Conservation (phyloP, 257 asterid species). For the Prunella vulgaris region DNA sequence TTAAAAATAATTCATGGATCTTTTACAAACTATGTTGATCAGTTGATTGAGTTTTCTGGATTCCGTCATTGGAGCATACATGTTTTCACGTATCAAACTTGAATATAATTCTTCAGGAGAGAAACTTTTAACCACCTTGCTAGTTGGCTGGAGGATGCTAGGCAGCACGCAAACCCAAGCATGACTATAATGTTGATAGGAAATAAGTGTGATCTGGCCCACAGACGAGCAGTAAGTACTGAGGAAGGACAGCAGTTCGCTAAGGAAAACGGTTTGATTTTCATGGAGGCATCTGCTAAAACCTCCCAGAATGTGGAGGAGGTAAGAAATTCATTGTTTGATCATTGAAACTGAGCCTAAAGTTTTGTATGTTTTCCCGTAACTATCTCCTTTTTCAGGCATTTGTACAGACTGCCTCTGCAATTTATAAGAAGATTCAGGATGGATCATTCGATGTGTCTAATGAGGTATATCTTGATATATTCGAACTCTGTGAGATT, state of each 20-base stretch:
- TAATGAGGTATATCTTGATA: conserved; percentile 48
- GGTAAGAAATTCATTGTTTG: conserved; percentile 32
- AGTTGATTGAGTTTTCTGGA: not conserved
- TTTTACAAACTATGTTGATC: not conserved
- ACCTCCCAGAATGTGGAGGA: conserved; percentile 87
- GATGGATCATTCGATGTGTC: conserved; percentile 78
- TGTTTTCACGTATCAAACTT: too few relatives aligned
- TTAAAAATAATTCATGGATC: too few relatives aligned
- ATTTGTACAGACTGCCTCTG: conserved; percentile 64
- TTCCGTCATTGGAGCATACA: not conserved
- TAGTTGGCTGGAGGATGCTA: conserved; percentile 90
- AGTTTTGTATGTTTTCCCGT: not conserved
- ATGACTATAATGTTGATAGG: conserved; percentile 86
- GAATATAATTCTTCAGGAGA: conserved; percentile 48
- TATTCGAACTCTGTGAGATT: too few relatives aligned
- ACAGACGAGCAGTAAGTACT: conserved; percentile 77
- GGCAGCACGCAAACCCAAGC: conserved; percentile 82
- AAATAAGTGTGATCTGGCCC: conserved; percentile 71
- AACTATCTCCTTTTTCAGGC: conserved; percentile 36
- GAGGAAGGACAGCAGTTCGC: conserved; percentile 90
- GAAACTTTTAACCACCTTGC: conserved; percentile 91
- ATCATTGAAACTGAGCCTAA: not conserved
- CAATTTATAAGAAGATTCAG: conserved; percentile 75
- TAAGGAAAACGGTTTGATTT: conserved; percentile 73
- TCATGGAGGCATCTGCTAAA: conserved; percentile 90